phyloP scores from a whole-genome alignment of 2,329 filamentous ascomycete genomes.

The Achaetomium macrosporum region DNA sequence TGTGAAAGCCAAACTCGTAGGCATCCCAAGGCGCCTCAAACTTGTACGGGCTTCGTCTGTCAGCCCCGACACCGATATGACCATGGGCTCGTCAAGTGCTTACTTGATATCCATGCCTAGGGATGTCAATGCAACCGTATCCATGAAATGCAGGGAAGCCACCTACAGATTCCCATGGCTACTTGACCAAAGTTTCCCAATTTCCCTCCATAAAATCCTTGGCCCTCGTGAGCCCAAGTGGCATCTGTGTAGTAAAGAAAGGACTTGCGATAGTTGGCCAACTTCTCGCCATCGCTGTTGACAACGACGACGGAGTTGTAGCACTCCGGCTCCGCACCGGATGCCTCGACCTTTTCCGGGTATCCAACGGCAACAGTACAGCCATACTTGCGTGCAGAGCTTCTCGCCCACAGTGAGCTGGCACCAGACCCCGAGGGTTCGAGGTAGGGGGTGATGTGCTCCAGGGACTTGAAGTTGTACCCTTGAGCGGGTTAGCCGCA shows the following conservation, averaged over 20 bases:
- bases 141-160: background rate
- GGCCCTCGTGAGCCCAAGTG: conserved; percentile 54
- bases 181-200: conserved; percentile 46
- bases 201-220: conserved; percentile 43
- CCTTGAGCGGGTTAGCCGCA: conserved; percentile 37
- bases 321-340: conserved; percentile 41
- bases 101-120: conserved; percentile 57
- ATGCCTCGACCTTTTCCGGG: conserved; percentile 58
- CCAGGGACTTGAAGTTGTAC: conserved; percentile 69
- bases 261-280: conserved; percentile 56
- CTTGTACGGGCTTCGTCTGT: conserved; percentile 41
- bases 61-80: background rate
- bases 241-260: conserved; percentile 57
- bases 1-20: conserved; percentile 48
- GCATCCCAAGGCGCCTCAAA: conserved; percentile 42
- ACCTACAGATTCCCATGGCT: conserved; percentile 51
- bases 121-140: background rate
- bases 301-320: conserved; percentile 53
- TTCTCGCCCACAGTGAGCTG: conserved; percentile 65
- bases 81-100: conserved; percentile 14
- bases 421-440: conserved; percentile 62
- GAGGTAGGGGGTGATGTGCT: conserved; percentile 62
- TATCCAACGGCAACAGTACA: conserved; percentile 69
- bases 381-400: conserved; percentile 57
- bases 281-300: conserved; percentile 50